phyloP scores from a whole-genome alignment of 2,329 filamentous ascomycete species.

The Pyricularia grisea region DNA sequence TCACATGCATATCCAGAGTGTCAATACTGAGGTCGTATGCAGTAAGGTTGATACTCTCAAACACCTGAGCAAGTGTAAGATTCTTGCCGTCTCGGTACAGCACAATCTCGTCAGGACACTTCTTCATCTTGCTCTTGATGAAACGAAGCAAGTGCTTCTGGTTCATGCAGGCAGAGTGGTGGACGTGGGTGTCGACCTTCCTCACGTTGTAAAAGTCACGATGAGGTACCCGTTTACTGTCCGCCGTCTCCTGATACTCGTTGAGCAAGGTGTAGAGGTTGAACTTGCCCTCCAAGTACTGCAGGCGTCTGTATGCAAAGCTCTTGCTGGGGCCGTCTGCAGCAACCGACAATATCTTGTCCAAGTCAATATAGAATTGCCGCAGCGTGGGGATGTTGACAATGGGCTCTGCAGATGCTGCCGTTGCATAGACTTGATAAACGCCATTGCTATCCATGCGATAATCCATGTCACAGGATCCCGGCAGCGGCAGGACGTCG shows the following conservation, averaged over 20 bases:
- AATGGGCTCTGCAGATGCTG: constrained; percentile 57
- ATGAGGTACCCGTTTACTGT: constrained; percentile 95
- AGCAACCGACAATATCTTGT: constrained; percentile 77
- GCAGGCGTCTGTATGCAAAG: constrained; percentile 87
- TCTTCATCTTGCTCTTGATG: constrained; percentile 99
- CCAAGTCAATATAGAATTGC: constrained; percentile 93
- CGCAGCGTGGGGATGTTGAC: constrained; percentile 83
- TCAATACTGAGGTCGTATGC: constrained; percentile 98
- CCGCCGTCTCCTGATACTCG: constrained; percentile 95
- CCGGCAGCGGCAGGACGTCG: constrained; percentile 67
- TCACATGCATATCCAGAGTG: constrained; percentile 94
- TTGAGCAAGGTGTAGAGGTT: constrained; percentile 90
- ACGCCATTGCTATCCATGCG: constrained; percentile 76
- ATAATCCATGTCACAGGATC: constrained; percentile 61
- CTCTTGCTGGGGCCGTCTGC: constrained; percentile 95
- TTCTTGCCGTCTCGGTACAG: constrained; percentile 87
- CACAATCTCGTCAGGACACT: constrained; percentile 87
- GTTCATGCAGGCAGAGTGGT: constrained; percentile 99
- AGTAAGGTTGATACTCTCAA: constrained; percentile 93
- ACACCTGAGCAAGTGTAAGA: constrained; percentile 84
- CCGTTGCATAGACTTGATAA: constrained; percentile 80
- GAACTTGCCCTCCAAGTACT: constrained; percentile 95
- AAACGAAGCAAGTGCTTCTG: constrained; percentile 97
- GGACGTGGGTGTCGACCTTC: constrained; percentile 98
- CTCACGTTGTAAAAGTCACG: constrained; percentile 98